Conservation (phyloP, 176 grass and related monocot genomes). For the Canna indica region DNA sequence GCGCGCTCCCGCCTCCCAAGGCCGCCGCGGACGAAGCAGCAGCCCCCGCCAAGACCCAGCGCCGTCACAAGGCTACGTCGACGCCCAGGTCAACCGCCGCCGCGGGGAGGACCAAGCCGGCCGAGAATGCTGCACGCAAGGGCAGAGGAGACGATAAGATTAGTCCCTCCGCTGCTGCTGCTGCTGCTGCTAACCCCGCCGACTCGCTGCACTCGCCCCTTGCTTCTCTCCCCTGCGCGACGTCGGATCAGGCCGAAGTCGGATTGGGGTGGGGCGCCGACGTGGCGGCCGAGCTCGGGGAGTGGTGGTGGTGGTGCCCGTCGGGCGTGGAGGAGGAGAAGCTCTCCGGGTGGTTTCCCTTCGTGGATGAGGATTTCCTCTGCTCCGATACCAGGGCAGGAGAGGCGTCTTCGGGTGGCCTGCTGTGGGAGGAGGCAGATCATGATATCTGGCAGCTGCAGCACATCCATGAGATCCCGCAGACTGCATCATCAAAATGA, state of each 20-base stretch:
- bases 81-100: background rate
- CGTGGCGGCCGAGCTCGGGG: constrained; percentile 31
- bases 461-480: constrained; percentile 35
- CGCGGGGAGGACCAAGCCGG: background rate
- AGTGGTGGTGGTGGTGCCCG: constrained; percentile 34
- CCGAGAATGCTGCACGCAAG: background rate
- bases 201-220: background rate
- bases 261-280: background rate
- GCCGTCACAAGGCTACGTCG: background rate
- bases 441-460: constrained; percentile 27
- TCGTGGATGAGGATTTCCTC: constrained; percentile 63
- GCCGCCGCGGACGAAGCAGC: background rate
- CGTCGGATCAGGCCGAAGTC: background rate
- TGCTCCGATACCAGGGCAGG: background rate
- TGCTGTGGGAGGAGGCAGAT: constrained; percentile 2
- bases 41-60: background rate
- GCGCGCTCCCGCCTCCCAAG: constrained; percentile 14
- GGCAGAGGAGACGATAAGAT: background rate
- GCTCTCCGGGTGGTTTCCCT: constrained; percentile 71
- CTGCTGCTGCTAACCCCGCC: background rate
- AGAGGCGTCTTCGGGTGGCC: background rate
- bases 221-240: background rate
- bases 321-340: constrained; percentile 66
- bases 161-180: too few relatives aligned
- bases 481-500: background rate